Base-by-base conservation (phyloP, 805 yeast species). In the Saccharomyces paradoxus region DNA sequence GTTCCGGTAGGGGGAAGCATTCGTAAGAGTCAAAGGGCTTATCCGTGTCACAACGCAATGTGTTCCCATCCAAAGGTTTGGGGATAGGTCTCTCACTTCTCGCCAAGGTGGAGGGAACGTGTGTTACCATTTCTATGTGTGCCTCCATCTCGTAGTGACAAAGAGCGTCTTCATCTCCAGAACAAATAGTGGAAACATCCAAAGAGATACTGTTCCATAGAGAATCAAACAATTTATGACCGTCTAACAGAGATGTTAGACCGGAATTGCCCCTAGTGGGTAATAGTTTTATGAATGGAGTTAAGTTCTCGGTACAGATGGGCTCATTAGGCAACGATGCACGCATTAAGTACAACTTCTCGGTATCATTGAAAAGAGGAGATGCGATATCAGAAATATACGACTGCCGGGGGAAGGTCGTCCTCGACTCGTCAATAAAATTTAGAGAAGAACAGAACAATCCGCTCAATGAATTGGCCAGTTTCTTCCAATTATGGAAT, bases 261-360 rank as follows among this genome's bases (percentile, higher is more conserved):
- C 99, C 99, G 0, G 95, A 83, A 67, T 84, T 86, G 1, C 97
- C 97, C 65, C 89, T 85, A 10, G 97, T 87, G 2, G 99, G 98
- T 29, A 94, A 76, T 57, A 94, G 74, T 66, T 90, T 91, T 58
- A 94, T 70, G 61, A 92, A 89, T 0, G 99, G 98, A 0, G 99
- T 92, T 65, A 94, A 77, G 71, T 94, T 94, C 69, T 94, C 99
- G 0, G 99, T 94, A 71, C 99, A 94, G 17, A 94, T 84, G 0
- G 97, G 96, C 66, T 94, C 99, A 57, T 92, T 81, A 0, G 99
- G 97, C 50, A 94, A 78, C 0, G 97, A 87, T 6, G 97, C 96
- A 57, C 96, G 77, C 58, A 91, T 66, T 22, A 85, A 70, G 62
- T 75, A 87, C 27, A 83, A 65, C 1, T 55, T 50, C 30, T 59